Evolutionary conservation across 1,284 basidiomycete species (phyloP), one percentile per base, ranked within the genome.

Genomic region (Leccinum pachyderme): DNA sequence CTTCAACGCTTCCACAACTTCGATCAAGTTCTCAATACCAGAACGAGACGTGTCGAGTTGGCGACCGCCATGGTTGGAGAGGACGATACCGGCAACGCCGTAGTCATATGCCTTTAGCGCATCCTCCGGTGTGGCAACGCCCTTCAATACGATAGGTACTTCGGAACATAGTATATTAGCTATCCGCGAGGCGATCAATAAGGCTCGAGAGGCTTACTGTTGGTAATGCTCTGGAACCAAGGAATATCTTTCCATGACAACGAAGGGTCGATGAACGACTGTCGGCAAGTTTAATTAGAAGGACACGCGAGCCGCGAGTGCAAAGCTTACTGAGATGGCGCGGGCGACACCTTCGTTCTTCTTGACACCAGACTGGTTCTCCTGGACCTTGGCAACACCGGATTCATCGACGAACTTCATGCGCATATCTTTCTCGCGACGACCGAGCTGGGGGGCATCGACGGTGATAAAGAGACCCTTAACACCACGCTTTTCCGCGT

Each of bases 341-440:
- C 93, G 79, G 0, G 94, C 93, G 2, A 93, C 94, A 43, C 95
- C 94, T 70, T 95, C 90, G 49, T 88, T 86, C 49, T 91, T 82
- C 68, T 94, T 87, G 28, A 93, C 82, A 22, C 80, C 78, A 54
- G 79, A 74, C 57, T 83, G 77, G 48, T 81, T 77, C 53, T 77
- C 69, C 68, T 80, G 78, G 8, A 61, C 60, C 29, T 70, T 76
- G 25, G 84, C 76, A 67, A 85, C 82, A 63, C 88, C 82, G 7
- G 89, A 86, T 45, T 85, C 85, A 24, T 89, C 93, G 32, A 93
- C 93, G 61, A 95, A 95, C 69, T 95, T 96, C 82, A 90, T 90
- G 32, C 93, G 81, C 93, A 97, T 96, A 66, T 95, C 93, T 85
- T 93, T 91, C 72, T 94, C 91, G 54, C 92, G 81, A 33, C 92